Evolutionary conservation across 73 alveolate species (phyloP).

Genomic region (Paramecium tetraurelia): DNA sequence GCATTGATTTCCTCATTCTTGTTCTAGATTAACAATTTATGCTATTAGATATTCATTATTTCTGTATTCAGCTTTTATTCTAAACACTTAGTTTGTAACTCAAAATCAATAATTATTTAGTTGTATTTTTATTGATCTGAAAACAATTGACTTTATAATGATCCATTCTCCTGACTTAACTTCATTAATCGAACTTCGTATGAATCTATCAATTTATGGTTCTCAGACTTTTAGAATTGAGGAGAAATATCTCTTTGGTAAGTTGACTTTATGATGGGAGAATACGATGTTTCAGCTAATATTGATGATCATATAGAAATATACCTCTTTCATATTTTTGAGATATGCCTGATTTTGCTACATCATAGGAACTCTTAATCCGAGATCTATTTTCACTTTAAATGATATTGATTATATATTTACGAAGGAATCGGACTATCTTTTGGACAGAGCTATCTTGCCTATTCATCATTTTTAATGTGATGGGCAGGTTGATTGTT

Average conservation of each 20-base stretch:
- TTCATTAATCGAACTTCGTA: not conserved
- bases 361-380: not conserved
- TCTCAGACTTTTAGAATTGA: not conserved
- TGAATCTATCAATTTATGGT: not conserved
- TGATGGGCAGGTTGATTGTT: not conserved
- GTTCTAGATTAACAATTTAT: not conserved
- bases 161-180: not conserved
- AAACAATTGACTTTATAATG: not conserved
- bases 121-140: conserved; percentile 1
- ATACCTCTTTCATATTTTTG: not conserved
- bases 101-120: not conserved
- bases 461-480: not conserved
- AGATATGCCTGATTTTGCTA: not conserved
- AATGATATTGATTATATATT: not conserved
- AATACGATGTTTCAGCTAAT: not conserved
- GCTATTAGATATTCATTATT: not conserved
- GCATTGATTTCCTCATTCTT: conserved; percentile 29
- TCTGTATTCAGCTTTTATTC: not conserved
- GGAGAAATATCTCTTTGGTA: not conserved
- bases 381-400: not conserved
- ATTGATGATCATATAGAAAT: not conserved
- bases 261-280: not conserved
- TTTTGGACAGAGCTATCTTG: not conserved
- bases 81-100: not conserved
- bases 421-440: not conserved